Percentiles rank a stretch among this genome's conserved stretches.
Conservation (phyloP, 352 stramenopile genomes). For the Phytopythium ostracodes region DNA sequence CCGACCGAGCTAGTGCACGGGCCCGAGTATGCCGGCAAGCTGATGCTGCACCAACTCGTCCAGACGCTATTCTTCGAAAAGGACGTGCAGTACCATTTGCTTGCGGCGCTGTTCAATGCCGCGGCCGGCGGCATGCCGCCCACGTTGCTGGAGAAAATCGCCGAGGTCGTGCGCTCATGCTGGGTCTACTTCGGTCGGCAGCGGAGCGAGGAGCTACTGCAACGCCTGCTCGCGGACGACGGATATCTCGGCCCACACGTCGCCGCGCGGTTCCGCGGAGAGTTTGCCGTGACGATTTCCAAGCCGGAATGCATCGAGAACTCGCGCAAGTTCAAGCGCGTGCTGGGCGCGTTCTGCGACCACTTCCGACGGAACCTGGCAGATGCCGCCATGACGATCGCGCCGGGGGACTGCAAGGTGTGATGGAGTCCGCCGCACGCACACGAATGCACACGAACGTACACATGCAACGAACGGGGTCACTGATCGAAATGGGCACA, state of each 20-base stretch:
- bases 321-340: conserved; percentile 74
- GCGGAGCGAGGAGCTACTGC: conserved; percentile 59
- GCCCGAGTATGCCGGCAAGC: conserved; percentile 44
- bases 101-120: conserved; percentile 66
- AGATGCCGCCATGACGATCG: conserved; percentile 6
- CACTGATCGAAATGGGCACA: not conserved
- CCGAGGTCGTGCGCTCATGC: conserved; percentile 68
- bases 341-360: conserved; percentile 70
- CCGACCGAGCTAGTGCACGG: conserved; percentile 41
- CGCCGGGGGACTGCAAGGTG: conserved; percentile 6
- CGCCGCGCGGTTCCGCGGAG: conserved; percentile 34
- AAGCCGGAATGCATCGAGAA: conserved; percentile 64
- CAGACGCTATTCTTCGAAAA: conserved; percentile 77
- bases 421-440: not conserved
- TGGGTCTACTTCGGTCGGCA: conserved; percentile 66
- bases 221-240: conserved; percentile 51
- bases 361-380: conserved; percentile 66
- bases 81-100: conserved; percentile 66
- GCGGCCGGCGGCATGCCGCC: conserved; percentile 52
- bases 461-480: not conserved
- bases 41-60: conserved; percentile 59
- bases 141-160: conserved; percentile 58
- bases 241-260: conserved; percentile 64
- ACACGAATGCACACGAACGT: not conserved
- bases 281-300: conserved; percentile 61